Conservation (phyloP, 1,284 basidiomycete genomes). For the Irpex lacteus region DNA sequence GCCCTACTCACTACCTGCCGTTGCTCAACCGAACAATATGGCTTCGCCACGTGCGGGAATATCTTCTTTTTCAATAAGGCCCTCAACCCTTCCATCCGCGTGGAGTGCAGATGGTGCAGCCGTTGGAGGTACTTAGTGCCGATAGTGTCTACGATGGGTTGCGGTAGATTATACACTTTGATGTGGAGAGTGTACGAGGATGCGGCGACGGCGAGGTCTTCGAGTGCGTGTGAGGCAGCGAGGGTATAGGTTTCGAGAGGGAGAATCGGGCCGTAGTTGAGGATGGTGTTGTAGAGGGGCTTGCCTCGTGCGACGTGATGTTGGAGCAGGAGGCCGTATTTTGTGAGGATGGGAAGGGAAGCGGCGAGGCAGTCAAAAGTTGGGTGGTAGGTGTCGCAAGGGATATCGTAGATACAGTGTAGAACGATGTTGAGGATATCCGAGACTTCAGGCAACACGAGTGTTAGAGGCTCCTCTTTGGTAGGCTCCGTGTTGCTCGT, state of each 20-base stretch:
- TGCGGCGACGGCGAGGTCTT: conserved; percentile 32
- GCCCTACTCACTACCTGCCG: conserved; percentile 25
- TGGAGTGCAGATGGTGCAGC: conserved; percentile 37
- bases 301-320: conserved; percentile 18
- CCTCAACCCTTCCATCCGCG: conserved; percentile 35
- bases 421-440: too few relatives aligned
- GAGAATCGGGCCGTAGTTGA: conserved; percentile 23
- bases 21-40: conserved; percentile 26
- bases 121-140: conserved; percentile 39
- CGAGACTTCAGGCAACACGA: too few relatives aligned
- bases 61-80: conserved; percentile 33
- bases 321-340: conserved; percentile 28
- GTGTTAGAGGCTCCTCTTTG: too few relatives aligned
- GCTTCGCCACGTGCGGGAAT: conserved; percentile 26
- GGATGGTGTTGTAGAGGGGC: conserved; percentile 29
- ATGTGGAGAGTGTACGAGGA: conserved; percentile 35
- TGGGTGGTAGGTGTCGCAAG: too few relatives aligned
- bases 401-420: too few relatives aligned
- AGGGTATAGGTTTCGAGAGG: conserved; percentile 37
- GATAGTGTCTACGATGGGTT: conserved; percentile 33
- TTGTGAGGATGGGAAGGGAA: conserved; percentile 15
- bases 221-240: conserved; percentile 31
- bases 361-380: too few relatives aligned
- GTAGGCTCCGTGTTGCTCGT: too few relatives aligned
- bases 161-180: conserved; percentile 30